A percentile compares a stretch with the other conserved stretches of the same genome.
Conservation (phyloP, 78 protist species). For the Pigoraptor vietnamica region DNA sequence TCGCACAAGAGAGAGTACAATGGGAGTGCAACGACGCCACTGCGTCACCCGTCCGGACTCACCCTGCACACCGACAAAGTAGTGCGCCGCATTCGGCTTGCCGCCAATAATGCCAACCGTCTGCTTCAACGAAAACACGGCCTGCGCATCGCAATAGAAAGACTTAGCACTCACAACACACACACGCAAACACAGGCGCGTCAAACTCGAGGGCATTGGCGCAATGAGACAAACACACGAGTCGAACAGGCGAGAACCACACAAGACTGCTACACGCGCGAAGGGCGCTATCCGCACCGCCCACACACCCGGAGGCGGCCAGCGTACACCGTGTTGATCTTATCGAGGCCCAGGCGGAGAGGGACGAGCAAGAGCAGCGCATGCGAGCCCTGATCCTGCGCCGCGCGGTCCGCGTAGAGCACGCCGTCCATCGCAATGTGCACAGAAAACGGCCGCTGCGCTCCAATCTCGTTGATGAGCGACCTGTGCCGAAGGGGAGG, state of each 20-base stretch:
- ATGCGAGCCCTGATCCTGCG: neutral
- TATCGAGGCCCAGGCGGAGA: neutral
- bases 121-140: neutral
- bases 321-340: neutral
- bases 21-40: neutral
- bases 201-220: too few relatives aligned
- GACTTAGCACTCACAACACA: neutral
- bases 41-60: too few relatives aligned
- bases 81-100: neutral
- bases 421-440: neutral
- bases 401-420: neutral
- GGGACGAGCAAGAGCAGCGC: neutral
- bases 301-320: neutral
- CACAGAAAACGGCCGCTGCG: neutral
- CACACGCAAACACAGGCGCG: neutral
- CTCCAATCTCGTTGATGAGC: neutral
- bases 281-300: too few relatives aligned
- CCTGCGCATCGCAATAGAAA: neutral
- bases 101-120: conserved; percentile 18
- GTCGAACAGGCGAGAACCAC: too few relatives aligned
- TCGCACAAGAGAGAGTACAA: neutral
- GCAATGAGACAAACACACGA: too few relatives aligned
- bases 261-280: too few relatives aligned
- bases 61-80: conserved; percentile 8
- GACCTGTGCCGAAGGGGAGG: too few relatives aligned